Evolutionary conservation across 2,329 filamentous ascomycete species (phyloP).

Genomic region (Aspergillus aculeatinus): DNA sequence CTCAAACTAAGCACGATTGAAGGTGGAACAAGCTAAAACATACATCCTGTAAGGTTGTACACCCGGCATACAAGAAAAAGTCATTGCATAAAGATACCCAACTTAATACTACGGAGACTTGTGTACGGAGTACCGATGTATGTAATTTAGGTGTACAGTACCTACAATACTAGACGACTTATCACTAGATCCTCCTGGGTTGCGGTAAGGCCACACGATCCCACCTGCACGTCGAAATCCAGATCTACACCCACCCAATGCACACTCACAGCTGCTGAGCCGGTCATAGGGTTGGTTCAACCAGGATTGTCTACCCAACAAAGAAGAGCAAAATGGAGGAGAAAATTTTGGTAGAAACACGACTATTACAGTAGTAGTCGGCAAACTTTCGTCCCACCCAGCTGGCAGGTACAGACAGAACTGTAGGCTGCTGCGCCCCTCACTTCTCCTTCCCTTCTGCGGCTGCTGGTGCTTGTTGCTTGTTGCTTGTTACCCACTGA

Average conservation of each 20-base stretch:
- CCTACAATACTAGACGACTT: neutral
- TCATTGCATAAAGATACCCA: neutral
- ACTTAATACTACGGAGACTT: neutral
- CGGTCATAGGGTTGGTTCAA: conserved; percentile 1
- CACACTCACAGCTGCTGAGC: conserved; percentile 1
- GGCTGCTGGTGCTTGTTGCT: neutral
- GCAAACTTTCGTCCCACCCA: conserved; percentile 25
- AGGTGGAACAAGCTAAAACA: conserved; percentile 1
- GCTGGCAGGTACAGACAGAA: neutral
- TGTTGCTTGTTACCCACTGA: too few species aligned
- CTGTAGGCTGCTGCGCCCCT: conserved; percentile 15
- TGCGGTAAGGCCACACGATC: conserved; percentile 14
- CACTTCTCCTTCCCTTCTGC: conserved; percentile 5
- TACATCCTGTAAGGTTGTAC: conserved; percentile 8
- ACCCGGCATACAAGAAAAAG: conserved; percentile 2
- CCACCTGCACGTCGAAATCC: conserved; percentile 10
- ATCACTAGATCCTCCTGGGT: neutral
- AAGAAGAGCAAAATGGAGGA: conserved; percentile 3
- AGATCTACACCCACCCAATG: conserved; percentile 12
- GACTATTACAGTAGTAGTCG: conserved; percentile 13
- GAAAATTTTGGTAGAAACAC: neutral
- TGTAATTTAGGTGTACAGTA: neutral
- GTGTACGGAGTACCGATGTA: neutral
- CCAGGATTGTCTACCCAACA: neutral
- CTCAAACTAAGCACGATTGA: neutral